Percentiles rank a stretch among this genome's conserved stretches.
phyloP scores from a whole-genome alignment of 2,329 filamentous ascomycete genomes.

The Mycosphaerella sp. region DNA sequence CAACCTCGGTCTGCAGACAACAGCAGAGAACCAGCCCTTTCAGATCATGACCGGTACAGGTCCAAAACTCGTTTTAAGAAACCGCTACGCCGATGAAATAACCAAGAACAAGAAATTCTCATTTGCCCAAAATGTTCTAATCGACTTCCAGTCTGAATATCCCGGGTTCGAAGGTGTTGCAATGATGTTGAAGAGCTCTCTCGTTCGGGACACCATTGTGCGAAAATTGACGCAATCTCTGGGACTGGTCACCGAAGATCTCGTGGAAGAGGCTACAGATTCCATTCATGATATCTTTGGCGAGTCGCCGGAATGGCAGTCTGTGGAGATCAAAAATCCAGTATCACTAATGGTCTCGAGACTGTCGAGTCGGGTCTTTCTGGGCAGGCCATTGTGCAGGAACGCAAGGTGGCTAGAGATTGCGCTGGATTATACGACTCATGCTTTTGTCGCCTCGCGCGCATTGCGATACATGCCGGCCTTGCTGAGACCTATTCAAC shows the following conservation, averaged over 20 bases:
- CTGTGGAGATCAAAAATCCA: conserved; percentile 18
- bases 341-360: conserved; percentile 34
- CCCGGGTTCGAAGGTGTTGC: conserved; percentile 13
- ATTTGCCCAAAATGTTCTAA: conserved; percentile 7
- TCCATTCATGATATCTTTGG: conserved; percentile 21
- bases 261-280: conserved; percentile 24
- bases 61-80: conserved; percentile 12
- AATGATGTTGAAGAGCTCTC: not conserved
- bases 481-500: not conserved
- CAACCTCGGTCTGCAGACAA: conserved; percentile 2
- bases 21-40: conserved; percentile 4
- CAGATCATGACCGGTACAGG: conserved; percentile 18
- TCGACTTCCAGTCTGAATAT: conserved; percentile 13
- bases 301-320: conserved; percentile 20
- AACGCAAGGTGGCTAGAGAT: conserved; percentile 2
- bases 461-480: not conserved
- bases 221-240: conserved; percentile 26
- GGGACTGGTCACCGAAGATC: conserved; percentile 22
- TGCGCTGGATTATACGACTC: not conserved
- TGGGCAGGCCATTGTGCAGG: conserved; percentile 2
- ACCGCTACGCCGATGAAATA: conserved; percentile 13
- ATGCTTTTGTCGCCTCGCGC: not conserved
- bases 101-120: conserved; percentile 8
- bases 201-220: conserved; percentile 3
- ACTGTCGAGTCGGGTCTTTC: conserved; percentile 3